Evolutionary conservation across 768 basidiomycete genomes (phyloP), one percentile per base, ranked within the genome.

Genomic region (Lanmaoa rubissima): DNA sequence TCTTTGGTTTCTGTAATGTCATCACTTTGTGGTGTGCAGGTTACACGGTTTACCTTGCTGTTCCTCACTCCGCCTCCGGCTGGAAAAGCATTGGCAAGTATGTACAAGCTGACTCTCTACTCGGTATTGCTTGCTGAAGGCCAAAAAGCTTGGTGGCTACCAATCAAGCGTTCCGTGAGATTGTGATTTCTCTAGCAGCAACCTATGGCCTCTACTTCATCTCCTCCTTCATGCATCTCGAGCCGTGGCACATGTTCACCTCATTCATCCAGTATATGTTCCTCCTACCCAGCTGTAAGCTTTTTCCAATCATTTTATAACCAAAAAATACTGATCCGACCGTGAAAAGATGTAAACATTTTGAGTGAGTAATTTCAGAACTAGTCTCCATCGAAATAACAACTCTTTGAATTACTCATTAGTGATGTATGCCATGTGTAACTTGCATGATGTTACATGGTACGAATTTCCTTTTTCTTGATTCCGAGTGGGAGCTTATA

Each of bases 211-310:
- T 94, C 60, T 98, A 93, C 79, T 80, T 97, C 66, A 73, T 96
- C 65, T 82, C 87, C 57, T 92, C 90, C 9, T 74, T 96, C 71
- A 85, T 98, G 75, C 92, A 95, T 64, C 73, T 93, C 38, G 95
- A 98, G 69, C 95, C 94, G 0, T 96, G 94, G 93, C 95, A 98
- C 79, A 90, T 98, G 84, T 82, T 98, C 73, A 96, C 95, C 13
- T 92, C 87, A 54, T 94, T 95, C 79, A 66, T 85, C 46, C 90
- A 95, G 71, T 98, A 96, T 74, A 81, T 97, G 80, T 90, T 97
- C 79, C 81, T 94, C 62, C 79, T 94, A 39, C 93, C 93, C 53
- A 81, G 80, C 59, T 86, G 83, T 85, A 58, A 74, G 83, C 76
- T 21, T 39, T 42, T 19, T 51, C 57, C 12, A 6, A 46, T 26